Percentiles rank a stretch among this genome's conserved stretches.
Evolutionary conservation across 192 early-diverging fungal genomes (phyloP).

Genomic region (Nowakowskiella sp.): DNA sequence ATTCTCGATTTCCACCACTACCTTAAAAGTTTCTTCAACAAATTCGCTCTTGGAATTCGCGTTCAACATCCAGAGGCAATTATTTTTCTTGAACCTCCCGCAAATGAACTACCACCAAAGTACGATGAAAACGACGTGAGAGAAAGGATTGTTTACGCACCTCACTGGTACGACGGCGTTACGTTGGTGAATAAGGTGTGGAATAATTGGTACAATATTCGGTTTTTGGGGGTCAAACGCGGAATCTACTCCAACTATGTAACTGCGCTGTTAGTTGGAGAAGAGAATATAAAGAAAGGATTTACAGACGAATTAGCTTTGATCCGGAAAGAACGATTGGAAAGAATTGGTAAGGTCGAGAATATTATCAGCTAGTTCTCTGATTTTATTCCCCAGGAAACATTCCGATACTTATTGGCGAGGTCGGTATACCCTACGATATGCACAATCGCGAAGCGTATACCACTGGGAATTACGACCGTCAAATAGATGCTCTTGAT

Average conservation of each 20-base stretch:
- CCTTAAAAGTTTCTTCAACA: constrained; percentile 63
- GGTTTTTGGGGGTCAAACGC: constrained; percentile 35
- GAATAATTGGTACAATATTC: constrained; percentile 55
- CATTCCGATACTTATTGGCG: constrained; percentile 62
- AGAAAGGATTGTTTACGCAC: constrained; percentile 54
- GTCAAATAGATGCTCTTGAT: constrained; percentile 60
- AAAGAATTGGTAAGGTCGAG: neutral
- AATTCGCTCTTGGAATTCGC: constrained; percentile 53
- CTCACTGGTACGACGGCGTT: constrained; percentile 77
- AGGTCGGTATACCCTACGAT: constrained; percentile 74
- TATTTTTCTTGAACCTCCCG: constrained; percentile 69
- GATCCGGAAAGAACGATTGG: constrained; percentile 2
- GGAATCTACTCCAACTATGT: constrained; percentile 41
- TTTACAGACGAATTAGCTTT: constrained; percentile 39
- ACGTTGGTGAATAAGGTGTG: constrained; percentile 57
- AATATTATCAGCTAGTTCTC: constrained; percentile 26
- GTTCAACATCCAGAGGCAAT: constrained; percentile 38
- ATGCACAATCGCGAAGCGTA: constrained; percentile 56
- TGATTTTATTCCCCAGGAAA: constrained; percentile 49
- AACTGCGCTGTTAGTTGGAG: constrained; percentile 61
- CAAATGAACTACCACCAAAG: constrained; percentile 46
- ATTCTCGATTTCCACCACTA: constrained; percentile 57
- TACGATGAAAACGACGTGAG: constrained; percentile 14
- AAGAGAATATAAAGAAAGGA: constrained; percentile 53
- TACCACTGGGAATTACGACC: constrained; percentile 49